Evolutionary conservation across 768 basidiomycete species (phyloP).

Genomic region (Tephrocybe sp.): DNA sequence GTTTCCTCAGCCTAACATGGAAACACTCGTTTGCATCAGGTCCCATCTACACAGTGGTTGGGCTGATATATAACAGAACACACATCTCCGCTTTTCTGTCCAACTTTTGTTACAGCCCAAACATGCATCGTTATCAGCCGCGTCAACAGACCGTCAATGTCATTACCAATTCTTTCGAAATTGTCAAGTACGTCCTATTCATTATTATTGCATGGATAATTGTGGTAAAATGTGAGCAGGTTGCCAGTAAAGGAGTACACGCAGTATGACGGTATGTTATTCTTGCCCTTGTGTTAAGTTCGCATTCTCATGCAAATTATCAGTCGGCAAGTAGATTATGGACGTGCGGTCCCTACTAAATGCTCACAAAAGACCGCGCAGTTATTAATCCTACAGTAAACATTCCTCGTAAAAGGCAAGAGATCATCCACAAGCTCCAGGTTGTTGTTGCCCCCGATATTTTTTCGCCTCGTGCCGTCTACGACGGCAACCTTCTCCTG

Average conservation of each 20-base stretch:
- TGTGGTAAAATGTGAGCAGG: constrained; percentile 14
- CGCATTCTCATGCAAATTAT: neutral
- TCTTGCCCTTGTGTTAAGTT: neutral
- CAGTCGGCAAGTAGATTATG: constrained; percentile 4
- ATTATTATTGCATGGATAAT: neutral
- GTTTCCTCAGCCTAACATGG: too few relatives aligned
- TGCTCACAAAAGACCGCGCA: constrained; percentile 8
- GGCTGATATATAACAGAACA: too few relatives aligned
- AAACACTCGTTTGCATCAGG: too few relatives aligned
- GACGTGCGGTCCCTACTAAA: neutral
- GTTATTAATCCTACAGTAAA: constrained; percentile 23
- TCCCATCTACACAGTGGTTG: too few relatives aligned
- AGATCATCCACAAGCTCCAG: constrained; percentile 41
- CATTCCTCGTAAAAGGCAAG: constrained; percentile 23
- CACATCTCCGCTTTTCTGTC: too few relatives aligned
- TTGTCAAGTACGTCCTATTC: constrained; percentile 20
- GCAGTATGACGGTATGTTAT: constrained; percentile 29
- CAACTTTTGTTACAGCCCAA: neutral
- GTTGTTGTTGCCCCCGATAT: constrained; percentile 27
- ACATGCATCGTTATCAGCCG: constrained; percentile 7
- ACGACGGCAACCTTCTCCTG: constrained; percentile 44
- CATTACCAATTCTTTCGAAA: constrained; percentile 28
- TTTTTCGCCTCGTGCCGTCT: constrained; percentile 45
- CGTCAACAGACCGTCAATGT: constrained; percentile 19
- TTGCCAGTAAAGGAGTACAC: constrained; percentile 26